Conservation (phyloP, 345 rosid species). For the Toxicodendron radicans region DNA sequence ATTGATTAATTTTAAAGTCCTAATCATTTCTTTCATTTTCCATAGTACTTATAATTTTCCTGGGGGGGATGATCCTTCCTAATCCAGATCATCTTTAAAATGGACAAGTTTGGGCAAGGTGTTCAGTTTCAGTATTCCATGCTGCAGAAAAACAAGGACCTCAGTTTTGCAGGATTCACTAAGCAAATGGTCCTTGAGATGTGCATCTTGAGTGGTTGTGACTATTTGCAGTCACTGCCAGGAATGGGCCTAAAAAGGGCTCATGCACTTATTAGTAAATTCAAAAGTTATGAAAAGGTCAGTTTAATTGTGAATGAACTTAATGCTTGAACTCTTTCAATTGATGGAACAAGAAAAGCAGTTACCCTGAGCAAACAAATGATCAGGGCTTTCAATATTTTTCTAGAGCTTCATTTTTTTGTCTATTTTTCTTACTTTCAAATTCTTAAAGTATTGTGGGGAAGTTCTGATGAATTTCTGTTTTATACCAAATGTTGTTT, state of each 20-base stretch:
- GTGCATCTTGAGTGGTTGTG: constrained; percentile 99
- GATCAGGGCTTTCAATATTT: background rate
- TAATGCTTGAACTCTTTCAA: background rate
- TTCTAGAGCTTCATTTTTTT: background rate
- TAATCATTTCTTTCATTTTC: constrained; percentile 2
- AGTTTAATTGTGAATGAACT: constrained; percentile 16
- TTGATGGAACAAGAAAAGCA: background rate
- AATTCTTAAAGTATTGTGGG: constrained; percentile 14
- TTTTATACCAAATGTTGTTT: constrained; percentile 9
- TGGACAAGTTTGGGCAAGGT: constrained; percentile 97
- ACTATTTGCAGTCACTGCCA: constrained; percentile 84
- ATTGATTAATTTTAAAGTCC: constrained; percentile 7
- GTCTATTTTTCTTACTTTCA: background rate
- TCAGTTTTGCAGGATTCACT: constrained; percentile 69
- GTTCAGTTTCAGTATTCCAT: constrained; percentile 72
- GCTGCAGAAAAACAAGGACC: constrained; percentile 67
- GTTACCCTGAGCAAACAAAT: background rate
- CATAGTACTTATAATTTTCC: constrained; percentile 8
- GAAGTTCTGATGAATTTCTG: constrained; percentile 19
- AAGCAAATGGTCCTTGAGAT: constrained; percentile 89
- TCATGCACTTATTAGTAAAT: constrained; percentile 75
- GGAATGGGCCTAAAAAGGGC: constrained; percentile 98
- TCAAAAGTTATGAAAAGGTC: constrained; percentile 83
- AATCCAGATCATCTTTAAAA: constrained; percentile 78
- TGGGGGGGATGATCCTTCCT: constrained; percentile 3